Conservation (phyloP, 2,329 filamentous ascomycete genomes). For the Botrytis hyacinthi region DNA sequence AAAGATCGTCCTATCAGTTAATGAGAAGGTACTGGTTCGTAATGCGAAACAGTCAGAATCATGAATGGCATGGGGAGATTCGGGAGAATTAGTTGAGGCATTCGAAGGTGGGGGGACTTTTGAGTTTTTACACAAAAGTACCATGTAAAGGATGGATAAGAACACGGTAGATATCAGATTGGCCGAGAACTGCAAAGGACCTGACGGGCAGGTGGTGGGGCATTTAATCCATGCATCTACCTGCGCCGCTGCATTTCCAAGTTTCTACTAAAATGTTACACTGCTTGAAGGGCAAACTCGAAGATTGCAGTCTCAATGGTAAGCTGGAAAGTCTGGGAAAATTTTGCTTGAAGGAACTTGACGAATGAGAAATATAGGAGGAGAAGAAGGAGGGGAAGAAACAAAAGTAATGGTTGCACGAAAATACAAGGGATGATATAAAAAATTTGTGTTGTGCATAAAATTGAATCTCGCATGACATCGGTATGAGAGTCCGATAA, state of each 20-base stretch:
- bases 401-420: neutral
- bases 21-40: slow-evolving; percentile 27
- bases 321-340: neutral
- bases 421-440: neutral
- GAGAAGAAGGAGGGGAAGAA: neutral
- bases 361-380: neutral
- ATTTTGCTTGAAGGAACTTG: neutral
- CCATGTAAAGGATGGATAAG: neutral
- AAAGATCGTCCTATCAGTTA: slow-evolving; percentile 31
- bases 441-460: neutral
- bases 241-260: slow-evolving; percentile 9
- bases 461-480: slow-evolving; percentile 5
- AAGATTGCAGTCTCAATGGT: neutral
- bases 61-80: neutral
- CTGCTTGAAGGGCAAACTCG: neutral
- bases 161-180: neutral
- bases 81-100: neutral
- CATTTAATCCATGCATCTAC: neutral
- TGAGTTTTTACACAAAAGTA: neutral
- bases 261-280: neutral
- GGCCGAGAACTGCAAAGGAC: neutral
- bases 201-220: neutral
- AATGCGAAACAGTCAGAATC: slow-evolving; percentile 6
- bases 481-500: neutral
- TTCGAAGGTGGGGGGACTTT: slow-evolving; percentile 16